Percentiles rank a stretch among this genome's conserved stretches.
Evolutionary conservation across 2,329 filamentous ascomycete genomes (phyloP).

Genomic region (Neopestalotiopsis sp.): DNA sequence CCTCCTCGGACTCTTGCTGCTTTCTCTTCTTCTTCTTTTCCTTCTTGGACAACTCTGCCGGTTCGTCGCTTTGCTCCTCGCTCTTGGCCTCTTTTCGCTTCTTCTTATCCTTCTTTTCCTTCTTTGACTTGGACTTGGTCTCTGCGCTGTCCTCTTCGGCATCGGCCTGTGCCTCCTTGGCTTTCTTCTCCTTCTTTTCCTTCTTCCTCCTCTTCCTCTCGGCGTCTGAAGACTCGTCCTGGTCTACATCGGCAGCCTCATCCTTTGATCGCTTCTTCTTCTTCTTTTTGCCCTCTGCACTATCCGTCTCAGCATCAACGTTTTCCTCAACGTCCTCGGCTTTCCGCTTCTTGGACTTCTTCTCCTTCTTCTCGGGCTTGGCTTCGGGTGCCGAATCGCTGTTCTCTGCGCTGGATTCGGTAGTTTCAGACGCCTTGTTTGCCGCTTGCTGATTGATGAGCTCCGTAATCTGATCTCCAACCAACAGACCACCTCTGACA

Average conservation of each 20-base stretch:
- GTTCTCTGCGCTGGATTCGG: not conserved
- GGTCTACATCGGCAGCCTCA: slow-evolving; percentile 22
- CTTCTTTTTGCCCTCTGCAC: slow-evolving; percentile 38
- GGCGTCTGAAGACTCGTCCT: slow-evolving; percentile 33
- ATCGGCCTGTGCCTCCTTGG: slow-evolving; percentile 37
- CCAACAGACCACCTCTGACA: slow-evolving; percentile 78
- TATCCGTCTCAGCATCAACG: slow-evolving; percentile 40
- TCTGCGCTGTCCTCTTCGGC: slow-evolving; percentile 37
- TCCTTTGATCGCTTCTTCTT: slow-evolving; percentile 42
- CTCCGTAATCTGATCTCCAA: slow-evolving; percentile 62
- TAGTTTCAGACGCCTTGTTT: slow-evolving; percentile 44
- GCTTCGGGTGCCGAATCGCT: slow-evolving; percentile 10
- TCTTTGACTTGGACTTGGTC: slow-evolving; percentile 34
- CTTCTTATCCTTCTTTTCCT: slow-evolving; percentile 24
- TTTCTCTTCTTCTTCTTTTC: slow-evolving; percentile 57
- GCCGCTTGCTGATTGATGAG: slow-evolving; percentile 43
- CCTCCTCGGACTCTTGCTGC: slow-evolving; percentile 42
- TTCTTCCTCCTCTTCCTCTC: slow-evolving; percentile 38
- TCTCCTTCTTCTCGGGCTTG: slow-evolving; percentile 38
- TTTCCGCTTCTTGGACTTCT: slow-evolving; percentile 46
- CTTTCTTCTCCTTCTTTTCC: slow-evolving; percentile 29
- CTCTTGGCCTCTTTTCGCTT: slow-evolving; percentile 10
- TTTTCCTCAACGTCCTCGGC: slow-evolving; percentile 37
- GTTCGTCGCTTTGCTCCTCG: not conserved
- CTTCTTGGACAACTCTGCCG: slow-evolving; percentile 21